Percentiles rank a stretch among this genome's conserved stretches.
Evolutionary conservation across 768 basidiomycete genomes (phyloP).

Genomic region (Cystofilobasidium capitatum): DNA sequence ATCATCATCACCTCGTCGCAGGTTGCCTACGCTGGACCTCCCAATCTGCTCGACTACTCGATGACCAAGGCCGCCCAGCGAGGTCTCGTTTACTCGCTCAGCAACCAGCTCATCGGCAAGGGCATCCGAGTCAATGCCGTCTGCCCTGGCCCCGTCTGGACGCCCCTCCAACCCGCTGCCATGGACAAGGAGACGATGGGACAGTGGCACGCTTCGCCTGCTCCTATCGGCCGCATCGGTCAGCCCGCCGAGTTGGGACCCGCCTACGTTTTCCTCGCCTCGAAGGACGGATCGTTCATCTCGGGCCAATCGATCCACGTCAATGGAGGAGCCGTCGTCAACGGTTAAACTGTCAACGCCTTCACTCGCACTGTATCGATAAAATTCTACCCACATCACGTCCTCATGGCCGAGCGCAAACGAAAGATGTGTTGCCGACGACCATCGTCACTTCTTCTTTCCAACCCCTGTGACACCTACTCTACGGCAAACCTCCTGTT

Average conservation of each 20-base stretch:
- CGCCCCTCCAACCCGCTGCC: conserved; percentile 38
- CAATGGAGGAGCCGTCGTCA: conserved; percentile 38
- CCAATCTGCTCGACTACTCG: conserved; percentile 25
- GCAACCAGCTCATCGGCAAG: conserved; percentile 23
- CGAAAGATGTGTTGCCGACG: no score
- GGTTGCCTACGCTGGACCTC: conserved; percentile 39
- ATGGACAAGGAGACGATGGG: conserved; percentile 33
- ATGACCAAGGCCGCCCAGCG: conserved; percentile 27
- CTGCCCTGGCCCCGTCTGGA: conserved; percentile 38
- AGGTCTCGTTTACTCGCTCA: conserved; percentile 15
- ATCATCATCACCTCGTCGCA: conserved; percentile 26
- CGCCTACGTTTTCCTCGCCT: conserved; percentile 51
- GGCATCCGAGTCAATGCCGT: conserved; percentile 29
- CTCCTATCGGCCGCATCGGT: conserved; percentile 44
- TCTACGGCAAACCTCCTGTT: no score
- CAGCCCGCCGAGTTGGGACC: conserved; percentile 51
- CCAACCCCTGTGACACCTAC: no score
- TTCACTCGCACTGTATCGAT: no score
- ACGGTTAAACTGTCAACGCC: no score
- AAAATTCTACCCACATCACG: no score
- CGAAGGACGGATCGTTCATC: conserved; percentile 37
- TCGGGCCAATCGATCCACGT: conserved; percentile 39
- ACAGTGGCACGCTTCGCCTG: conserved; percentile 33
- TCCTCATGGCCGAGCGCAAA: no score
- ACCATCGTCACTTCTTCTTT: no score